A percentile compares a stretch with the other conserved stretches of the same genome.
These are phyloP conservation scores for Senecio squalidus DNA, from an alignment of 140 eudicot genomes.

Conservation along the genomic window DNA sequence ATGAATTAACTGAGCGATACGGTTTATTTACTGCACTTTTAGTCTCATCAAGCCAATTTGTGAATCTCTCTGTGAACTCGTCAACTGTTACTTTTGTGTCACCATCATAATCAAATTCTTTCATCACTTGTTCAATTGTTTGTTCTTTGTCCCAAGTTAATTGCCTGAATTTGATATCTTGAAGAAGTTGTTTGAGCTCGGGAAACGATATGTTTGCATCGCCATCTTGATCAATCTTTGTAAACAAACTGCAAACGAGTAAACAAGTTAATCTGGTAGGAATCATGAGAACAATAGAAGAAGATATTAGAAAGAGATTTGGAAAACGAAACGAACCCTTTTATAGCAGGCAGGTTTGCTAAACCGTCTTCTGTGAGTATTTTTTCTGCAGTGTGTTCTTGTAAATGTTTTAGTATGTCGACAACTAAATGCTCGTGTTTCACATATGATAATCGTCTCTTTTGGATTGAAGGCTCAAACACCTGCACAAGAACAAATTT, in stretches of 20 bases:
- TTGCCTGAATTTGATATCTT: constrained; percentile 37
- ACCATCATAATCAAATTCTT: constrained; percentile 49
- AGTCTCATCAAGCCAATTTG: constrained; percentile 59
- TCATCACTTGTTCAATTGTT: constrained; percentile 41
- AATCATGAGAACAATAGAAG: background rate
- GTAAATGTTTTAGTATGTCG: constrained; percentile 57
- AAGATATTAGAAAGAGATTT: background rate
- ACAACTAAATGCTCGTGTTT: constrained; percentile 62
- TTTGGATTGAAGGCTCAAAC: constrained; percentile 68
- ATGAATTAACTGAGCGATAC: constrained; percentile 46
- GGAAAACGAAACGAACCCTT: constrained; percentile 27
- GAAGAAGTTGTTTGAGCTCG: constrained; percentile 55
- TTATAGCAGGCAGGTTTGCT: constrained; percentile 47
- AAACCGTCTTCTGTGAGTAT: constrained; percentile 53
- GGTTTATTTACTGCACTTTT: constrained; percentile 41
- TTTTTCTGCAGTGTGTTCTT: constrained; percentile 40
- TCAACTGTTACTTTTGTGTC: constrained; percentile 49
- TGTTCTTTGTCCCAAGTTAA: constrained; percentile 41
- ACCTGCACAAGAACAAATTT: constrained; percentile 25
- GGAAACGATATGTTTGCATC: constrained; percentile 44
- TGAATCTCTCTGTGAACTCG: constrained; percentile 50
- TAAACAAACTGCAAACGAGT: constrained; percentile 42
- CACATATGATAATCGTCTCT: constrained; percentile 47
- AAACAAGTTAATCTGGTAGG: background rate
- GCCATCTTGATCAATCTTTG: constrained; percentile 45